These are phyloP conservation scores for Fusarium longipes DNA, from an alignment of 2,329 filamentous ascomycete species.

Conservation along the genomic window DNA sequence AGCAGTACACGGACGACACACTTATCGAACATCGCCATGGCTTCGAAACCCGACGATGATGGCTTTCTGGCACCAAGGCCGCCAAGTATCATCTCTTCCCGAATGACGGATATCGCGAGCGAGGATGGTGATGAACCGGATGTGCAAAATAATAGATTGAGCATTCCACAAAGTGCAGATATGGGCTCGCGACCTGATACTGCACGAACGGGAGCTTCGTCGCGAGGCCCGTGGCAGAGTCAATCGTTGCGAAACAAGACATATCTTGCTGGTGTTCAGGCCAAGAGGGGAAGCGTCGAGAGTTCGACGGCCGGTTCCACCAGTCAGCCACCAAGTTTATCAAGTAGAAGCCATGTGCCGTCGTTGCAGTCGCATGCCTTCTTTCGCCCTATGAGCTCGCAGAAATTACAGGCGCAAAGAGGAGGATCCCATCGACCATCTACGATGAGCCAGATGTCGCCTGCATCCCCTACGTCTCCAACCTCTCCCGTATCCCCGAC, in stretches of 20 bases:
- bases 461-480: conserved; percentile 31
- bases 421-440: conserved; percentile 64
- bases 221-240: conserved; percentile 61
- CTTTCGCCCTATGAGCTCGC: conserved; percentile 96
- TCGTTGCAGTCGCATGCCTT: conserved; percentile 90
- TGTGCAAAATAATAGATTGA: conserved; percentile 43
- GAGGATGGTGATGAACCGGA: conserved; percentile 64
- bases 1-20: conserved; percentile 28
- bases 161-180: conserved; percentile 56
- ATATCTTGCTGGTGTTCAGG: conserved; percentile 55
- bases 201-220: conserved; percentile 60
- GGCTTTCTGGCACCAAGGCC: conserved; percentile 59
- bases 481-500: conserved; percentile 26
- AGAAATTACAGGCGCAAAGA: conserved; percentile 90
- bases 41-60: conserved; percentile 54
- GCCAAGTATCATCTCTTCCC: conserved; percentile 76
- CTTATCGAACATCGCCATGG: conserved; percentile 42
- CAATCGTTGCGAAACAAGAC: conserved; percentile 66
- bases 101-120: conserved; percentile 73
- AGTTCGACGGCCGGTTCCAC: conserved; percentile 64
- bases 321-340: conserved; percentile 65
- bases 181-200: conserved; percentile 65
- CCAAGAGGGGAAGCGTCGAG: conserved; percentile 57
- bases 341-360: conserved; percentile 88
- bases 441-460: conserved; percentile 53